Percentiles rank a stretch among this genome's conserved stretches.
Evolutionary conservation across 768 basidiomycete species (phyloP).

Genomic region (Russula brevipes): DNA sequence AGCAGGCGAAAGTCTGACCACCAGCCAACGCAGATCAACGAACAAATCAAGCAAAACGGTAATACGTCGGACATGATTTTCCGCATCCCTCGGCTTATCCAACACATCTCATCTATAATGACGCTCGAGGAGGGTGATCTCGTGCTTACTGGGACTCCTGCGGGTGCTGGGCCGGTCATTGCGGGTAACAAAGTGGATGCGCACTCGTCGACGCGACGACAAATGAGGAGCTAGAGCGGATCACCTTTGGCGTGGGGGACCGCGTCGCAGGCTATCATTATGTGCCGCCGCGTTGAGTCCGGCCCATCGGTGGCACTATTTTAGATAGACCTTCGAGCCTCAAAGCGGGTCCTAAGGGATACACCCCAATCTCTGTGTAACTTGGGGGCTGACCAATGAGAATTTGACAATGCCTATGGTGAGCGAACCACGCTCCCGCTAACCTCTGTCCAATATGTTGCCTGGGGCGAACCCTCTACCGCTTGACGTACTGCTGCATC

Average conservation of each 20-base stretch:
- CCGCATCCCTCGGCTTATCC: conserved; percentile 78
- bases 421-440: conserved; percentile 3
- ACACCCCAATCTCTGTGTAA: neutral
- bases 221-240: conserved; percentile 52
- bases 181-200: conserved; percentile 81
- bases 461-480: conserved; percentile 24
- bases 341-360: neutral
- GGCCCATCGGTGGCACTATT: neutral
- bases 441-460: conserved; percentile 24
- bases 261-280: conserved; percentile 70
- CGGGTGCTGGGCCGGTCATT: conserved; percentile 75
- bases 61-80: conserved; percentile 90
- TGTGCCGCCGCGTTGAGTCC: conserved; percentile 15
- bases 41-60: conserved; percentile 75
- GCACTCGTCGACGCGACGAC: conserved; percentile 48
- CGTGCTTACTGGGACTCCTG: conserved; percentile 88
- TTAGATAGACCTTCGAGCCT: neutral
- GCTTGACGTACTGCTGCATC: conserved; percentile 26
- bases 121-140: conserved; percentile 94
- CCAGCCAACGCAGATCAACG: conserved; percentile 62
- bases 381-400: conserved; percentile 35
- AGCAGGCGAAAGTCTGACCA: neutral
- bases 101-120: conserved; percentile 95
- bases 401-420: conserved; percentile 34
- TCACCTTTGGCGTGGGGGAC: conserved; percentile 60